Evolutionary conservation across 2,329 filamentous ascomycete species (phyloP).

Genomic region (Aspergillus ochraceus): DNA sequence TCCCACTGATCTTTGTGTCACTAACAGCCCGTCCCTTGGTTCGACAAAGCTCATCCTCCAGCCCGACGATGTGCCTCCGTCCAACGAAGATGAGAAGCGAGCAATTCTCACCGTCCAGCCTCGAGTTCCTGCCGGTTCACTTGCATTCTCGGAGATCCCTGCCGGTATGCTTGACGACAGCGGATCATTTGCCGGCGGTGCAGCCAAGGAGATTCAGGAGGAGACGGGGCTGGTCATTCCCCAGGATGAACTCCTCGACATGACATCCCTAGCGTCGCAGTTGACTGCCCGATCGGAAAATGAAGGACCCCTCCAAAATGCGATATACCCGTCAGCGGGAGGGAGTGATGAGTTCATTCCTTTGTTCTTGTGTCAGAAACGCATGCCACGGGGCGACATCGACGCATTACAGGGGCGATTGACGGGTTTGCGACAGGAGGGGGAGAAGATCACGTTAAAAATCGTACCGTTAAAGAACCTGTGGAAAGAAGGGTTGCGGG

Average conservation of each 20-base stretch:
- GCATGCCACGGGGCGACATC: constrained; percentile 50
- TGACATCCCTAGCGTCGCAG: constrained; percentile 52
- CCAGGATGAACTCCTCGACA: constrained; percentile 52
- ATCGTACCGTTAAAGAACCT: constrained; percentile 52
- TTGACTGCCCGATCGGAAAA: constrained; percentile 16
- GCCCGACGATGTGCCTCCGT: constrained; percentile 47
- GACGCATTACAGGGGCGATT: constrained; percentile 53
- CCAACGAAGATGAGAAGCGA: constrained; percentile 45
- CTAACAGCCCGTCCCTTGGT: not conserved
- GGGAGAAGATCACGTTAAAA: constrained; percentile 61
- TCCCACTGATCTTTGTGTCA: not conserved
- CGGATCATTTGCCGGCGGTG: constrained; percentile 54
- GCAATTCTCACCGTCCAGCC: constrained; percentile 59
- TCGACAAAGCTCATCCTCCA: constrained; percentile 53
- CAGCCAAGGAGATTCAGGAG: constrained; percentile 58
- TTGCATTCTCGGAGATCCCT: constrained; percentile 58
- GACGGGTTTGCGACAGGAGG: constrained; percentile 55
- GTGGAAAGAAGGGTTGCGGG: constrained; percentile 56
- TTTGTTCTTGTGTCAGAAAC: constrained; percentile 56
- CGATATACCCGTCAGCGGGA: constrained; percentile 56
- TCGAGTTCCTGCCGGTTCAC: constrained; percentile 55
- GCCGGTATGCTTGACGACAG: constrained; percentile 62
- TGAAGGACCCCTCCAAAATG: constrained; percentile 46
- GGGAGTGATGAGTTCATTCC: constrained; percentile 62
- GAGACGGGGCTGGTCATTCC: constrained; percentile 56